Evolutionary conservation across 208 protist genomes (phyloP), one percentile per base, ranked within the genome.

Genomic region (Leishmania lainsoni): DNA sequence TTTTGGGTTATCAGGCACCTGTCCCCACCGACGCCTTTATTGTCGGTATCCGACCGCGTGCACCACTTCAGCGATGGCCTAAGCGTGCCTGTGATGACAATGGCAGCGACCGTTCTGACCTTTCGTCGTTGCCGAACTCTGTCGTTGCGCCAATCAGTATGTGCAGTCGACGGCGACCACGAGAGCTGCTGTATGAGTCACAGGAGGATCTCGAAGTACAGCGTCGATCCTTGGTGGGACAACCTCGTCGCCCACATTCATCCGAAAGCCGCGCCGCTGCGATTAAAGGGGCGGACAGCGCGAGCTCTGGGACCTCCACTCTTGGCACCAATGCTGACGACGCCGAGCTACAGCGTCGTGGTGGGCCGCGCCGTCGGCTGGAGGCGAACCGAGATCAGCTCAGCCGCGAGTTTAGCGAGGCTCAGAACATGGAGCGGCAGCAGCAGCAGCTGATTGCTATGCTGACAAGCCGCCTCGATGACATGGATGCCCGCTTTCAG

Each of bases 401-500:
- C 49, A 78, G 59, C 52, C 71, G 79, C 16, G 42, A 51, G 35
- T 78, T 63, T 56, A 72, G 48, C 29, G 79, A 77, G 61, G n/a
- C 73, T 32, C 71, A 78, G 79, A 73, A 74, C 32, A 26, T 71
- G 59, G 79, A 83, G 72, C 79, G 79, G 22, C 56, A 75, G 10
- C 79, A 83, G 48, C 79, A 94, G 51, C 77, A 93, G 78, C 90
- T 96, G 75, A 88, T 95, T n/a, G 93, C 95, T 73, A 93, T 88
- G 42, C 80, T 85, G 52, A 91, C 81, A 22, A 45, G 75, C 4
- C 80, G 81, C 56, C 78, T 95, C 35, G 74, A 79, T 48, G 69
- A 92, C 29, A 80, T 95, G n/a, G 82, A 87, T 42, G 78, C 56
- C n/a, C 65, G 76, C 49, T 81, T 79, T 54, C 74, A 83, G 70